phyloP scores from a whole-genome alignment of 2,329 filamentous ascomycete genomes.

The Aaosphaeria arxii region DNA sequence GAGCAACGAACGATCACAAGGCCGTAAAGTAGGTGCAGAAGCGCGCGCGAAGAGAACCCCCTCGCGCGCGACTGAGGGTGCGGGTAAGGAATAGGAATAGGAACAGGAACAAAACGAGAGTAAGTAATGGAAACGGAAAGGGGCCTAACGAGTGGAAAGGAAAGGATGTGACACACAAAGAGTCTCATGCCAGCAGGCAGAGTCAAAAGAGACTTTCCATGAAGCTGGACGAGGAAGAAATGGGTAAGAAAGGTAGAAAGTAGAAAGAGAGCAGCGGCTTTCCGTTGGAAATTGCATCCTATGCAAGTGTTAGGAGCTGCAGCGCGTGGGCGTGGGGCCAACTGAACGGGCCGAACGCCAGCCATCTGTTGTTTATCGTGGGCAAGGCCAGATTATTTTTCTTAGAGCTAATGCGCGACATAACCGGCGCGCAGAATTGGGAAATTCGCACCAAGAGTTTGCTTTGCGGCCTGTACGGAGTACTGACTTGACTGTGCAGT shows the following conservation, averaged over 20 bases:
- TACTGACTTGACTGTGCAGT: not conserved
- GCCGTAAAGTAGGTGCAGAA: conserved; percentile 16
- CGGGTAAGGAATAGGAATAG: conserved; percentile 7
- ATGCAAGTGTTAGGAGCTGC: conserved; percentile 9
- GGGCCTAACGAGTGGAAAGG: conserved; percentile 12
- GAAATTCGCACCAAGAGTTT: not conserved
- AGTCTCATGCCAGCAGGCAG: conserved; percentile 16
- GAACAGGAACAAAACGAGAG: conserved; percentile 18
- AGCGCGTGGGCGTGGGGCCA: no score
- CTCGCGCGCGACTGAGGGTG: conserved; percentile 6
- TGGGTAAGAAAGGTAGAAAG: not conserved
- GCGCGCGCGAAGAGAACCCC: conserved; percentile 11
- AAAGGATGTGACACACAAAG: conserved; percentile 6
- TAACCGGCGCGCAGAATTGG: not conserved
- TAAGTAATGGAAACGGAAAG: conserved; percentile 26
- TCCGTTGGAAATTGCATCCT: conserved; percentile 12
- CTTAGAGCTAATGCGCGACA: not conserved
- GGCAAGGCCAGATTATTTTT: not conserved
- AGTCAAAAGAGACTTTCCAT: conserved; percentile 14
- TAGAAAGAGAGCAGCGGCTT: conserved; percentile 8
- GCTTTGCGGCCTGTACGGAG: no score
- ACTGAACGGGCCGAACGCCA: no score
- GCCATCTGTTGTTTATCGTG: conserved; percentile 3
- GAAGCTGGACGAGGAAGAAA: conserved; percentile 12
- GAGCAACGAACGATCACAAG: conserved; percentile 22